phyloP scores from a whole-genome alignment of 192 early-diverging fungal genomes.

The Backusella circina region DNA sequence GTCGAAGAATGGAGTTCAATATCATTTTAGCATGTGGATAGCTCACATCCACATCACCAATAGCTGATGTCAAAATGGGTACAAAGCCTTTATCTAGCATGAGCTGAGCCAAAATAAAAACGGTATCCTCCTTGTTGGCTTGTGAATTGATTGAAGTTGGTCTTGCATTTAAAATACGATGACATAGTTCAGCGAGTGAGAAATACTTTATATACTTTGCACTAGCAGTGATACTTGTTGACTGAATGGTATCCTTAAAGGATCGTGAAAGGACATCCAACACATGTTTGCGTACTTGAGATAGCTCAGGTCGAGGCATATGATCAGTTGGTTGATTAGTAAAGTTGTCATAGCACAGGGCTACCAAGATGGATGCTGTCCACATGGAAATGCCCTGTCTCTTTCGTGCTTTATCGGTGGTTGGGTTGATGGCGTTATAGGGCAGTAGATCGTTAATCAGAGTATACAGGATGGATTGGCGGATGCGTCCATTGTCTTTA shows the following conservation, averaged over 20 bases:
- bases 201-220: conserved; percentile 64
- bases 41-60: conserved; percentile 85
- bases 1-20: conserved; percentile 75
- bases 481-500: conserved; percentile 27
- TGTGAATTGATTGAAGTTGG: conserved; percentile 25
- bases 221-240: conserved; percentile 34
- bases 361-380: conserved; percentile 60
- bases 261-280: conserved; percentile 60
- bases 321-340: conserved; percentile 45
- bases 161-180: conserved; percentile 59
- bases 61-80: conserved; percentile 65
- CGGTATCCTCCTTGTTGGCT: conserved; percentile 57
- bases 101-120: conserved; percentile 58
- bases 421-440: conserved; percentile 41
- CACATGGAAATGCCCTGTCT: conserved; percentile 61
- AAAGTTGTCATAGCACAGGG: conserved; percentile 43
- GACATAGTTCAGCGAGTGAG: conserved; percentile 67
- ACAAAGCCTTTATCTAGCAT: conserved; percentile 91
- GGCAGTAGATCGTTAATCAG: conserved; percentile 69
- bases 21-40: conserved; percentile 79
- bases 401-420: conserved; percentile 45
- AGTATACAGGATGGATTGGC: conserved; percentile 51
- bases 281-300: conserved; percentile 57
- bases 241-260: conserved; percentile 58
- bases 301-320: conserved; percentile 47